Conservation (phyloP, 2,329 filamentous ascomycete genomes). For the Berkeleyomyces rouxiae region DNA sequence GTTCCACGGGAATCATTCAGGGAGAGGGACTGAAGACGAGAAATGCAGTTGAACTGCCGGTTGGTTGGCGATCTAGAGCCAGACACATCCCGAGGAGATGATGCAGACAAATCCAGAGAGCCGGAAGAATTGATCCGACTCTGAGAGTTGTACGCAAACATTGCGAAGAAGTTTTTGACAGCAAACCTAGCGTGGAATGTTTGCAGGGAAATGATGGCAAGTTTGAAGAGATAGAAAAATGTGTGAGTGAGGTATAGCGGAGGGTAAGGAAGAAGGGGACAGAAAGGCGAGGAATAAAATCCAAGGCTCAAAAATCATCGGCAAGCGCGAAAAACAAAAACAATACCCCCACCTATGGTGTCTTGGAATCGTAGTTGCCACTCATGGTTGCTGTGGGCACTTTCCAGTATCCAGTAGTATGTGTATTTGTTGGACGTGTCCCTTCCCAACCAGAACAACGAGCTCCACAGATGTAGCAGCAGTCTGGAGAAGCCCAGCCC, state of each 20-base stretch:
- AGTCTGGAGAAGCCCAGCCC: not conserved
- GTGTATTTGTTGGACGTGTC: not conserved
- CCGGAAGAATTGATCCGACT: not conserved
- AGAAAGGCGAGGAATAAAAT: not conserved
- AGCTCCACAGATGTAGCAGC: not conserved
- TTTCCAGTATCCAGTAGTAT: not conserved
- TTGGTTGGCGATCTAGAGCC: not conserved
- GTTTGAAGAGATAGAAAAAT: slow-evolving; percentile 1
- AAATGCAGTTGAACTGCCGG: not conserved
- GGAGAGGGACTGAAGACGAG: not conserved
- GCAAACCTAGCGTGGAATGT: not conserved
- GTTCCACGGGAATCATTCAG: not conserved
- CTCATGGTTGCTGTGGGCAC: not conserved
- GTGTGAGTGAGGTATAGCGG: not conserved
- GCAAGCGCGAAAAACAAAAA: not conserved
- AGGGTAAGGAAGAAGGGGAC: not conserved
- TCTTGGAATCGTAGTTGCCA: not conserved
- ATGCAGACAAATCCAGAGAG: not conserved
- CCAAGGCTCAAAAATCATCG: not conserved
- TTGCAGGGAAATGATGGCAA: slow-evolving; percentile 1
- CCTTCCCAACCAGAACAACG: not conserved
- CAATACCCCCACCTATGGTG: not conserved
- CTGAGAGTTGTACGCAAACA: slow-evolving; percentile 8
- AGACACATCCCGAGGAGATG: not conserved
- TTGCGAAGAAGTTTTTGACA: not conserved